These are phyloP conservation scores for Puccinia horiana DNA, from an alignment of 1,284 basidiomycete species.

Conservation along the genomic window DNA sequence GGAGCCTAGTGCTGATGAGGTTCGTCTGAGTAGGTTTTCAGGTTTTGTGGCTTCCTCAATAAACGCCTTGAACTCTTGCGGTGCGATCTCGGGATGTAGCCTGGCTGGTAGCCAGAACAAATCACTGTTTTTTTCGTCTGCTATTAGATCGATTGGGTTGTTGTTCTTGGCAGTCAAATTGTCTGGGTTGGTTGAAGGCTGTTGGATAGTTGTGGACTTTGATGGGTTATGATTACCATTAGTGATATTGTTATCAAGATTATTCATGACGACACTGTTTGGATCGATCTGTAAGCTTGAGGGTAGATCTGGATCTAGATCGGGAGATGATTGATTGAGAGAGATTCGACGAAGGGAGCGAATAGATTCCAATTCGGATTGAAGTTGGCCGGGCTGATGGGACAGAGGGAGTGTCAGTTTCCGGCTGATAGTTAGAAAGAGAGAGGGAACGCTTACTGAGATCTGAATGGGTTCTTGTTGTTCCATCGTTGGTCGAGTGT, in stretches of 20 bases:
- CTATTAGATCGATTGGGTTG: constrained; percentile 8
- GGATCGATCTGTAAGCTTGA: constrained; percentile 9
- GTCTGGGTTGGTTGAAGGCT: not conserved
- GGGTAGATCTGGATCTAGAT: constrained; percentile 53
- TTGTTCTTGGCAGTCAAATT: constrained; percentile 23
- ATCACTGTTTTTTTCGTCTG: constrained; percentile 56
- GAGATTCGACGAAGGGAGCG: constrained; percentile 53
- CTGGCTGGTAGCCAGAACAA: constrained; percentile 98
- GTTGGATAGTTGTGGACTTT: not conserved
- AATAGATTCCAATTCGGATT: constrained; percentile 53
- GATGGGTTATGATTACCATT: not conserved
- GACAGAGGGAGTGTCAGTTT: not conserved
- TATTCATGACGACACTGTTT: constrained; percentile 16
- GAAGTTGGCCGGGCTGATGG: constrained; percentile 19
- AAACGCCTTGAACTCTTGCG: constrained; percentile 89
- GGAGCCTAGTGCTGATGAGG: constrained; percentile 52
- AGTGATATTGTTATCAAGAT: not conserved
- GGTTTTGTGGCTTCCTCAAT: constrained; percentile 81
- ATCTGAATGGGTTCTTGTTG: not conserved
- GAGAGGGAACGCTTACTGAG: not conserved
- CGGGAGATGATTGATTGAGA: constrained; percentile 51
- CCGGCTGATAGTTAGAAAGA: not conserved
- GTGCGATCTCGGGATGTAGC: constrained; percentile 94
- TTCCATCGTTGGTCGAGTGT: not conserved
- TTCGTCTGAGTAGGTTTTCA: constrained; percentile 56